These are phyloP conservation scores for Huntiella bhutanensis DNA, from an alignment of 2,329 filamentous ascomycete genomes.

Conservation along the genomic window DNA sequence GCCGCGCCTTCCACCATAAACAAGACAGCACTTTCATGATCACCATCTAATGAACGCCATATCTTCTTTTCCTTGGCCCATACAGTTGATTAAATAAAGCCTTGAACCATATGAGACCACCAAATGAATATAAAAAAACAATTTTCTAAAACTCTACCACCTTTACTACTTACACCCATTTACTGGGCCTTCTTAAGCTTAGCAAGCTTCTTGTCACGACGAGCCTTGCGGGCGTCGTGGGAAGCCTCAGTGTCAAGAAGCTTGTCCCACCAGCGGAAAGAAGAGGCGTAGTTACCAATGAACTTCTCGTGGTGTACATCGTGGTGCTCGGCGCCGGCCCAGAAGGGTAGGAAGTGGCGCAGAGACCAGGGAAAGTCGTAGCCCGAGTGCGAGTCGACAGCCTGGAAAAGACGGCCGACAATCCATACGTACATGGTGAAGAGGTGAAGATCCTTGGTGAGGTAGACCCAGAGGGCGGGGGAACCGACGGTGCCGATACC, in stretches of 20 bases:
- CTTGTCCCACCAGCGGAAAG: conserved; percentile 99
- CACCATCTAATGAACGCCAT: too few species aligned
- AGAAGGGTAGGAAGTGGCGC: conserved; percentile 90
- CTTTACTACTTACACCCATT: conserved; percentile 12
- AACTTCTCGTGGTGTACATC: conserved; percentile 97
- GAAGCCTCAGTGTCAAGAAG: conserved; percentile 83
- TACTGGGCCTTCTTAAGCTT: conserved; percentile 53
- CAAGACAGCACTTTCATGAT: too few species aligned
- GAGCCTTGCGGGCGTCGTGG: conserved; percentile 65
- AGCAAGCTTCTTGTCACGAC: conserved; percentile 58
- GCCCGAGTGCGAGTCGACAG: conserved; percentile 90
- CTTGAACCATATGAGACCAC: too few species aligned
- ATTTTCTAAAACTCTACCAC: too few species aligned
- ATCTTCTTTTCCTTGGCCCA: too few species aligned
- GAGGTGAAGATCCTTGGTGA: conserved; percentile 80
- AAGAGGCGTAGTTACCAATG: conserved; percentile 93
- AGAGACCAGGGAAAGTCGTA: conserved; percentile 98
- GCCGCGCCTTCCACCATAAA: too few species aligned
- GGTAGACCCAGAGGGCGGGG: conserved; percentile 64
- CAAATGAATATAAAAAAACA: too few species aligned
- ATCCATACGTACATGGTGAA: conserved; percentile 98
- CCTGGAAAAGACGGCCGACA: conserved; percentile 78
- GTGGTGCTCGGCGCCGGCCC: conserved; percentile 93
- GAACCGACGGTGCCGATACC: conserved; percentile 69
- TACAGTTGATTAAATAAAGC: too few species aligned